phyloP scores from a whole-genome alignment of 495 filamentous ascomycete species.

The Lasiosphaeriaceae sp. region DNA sequence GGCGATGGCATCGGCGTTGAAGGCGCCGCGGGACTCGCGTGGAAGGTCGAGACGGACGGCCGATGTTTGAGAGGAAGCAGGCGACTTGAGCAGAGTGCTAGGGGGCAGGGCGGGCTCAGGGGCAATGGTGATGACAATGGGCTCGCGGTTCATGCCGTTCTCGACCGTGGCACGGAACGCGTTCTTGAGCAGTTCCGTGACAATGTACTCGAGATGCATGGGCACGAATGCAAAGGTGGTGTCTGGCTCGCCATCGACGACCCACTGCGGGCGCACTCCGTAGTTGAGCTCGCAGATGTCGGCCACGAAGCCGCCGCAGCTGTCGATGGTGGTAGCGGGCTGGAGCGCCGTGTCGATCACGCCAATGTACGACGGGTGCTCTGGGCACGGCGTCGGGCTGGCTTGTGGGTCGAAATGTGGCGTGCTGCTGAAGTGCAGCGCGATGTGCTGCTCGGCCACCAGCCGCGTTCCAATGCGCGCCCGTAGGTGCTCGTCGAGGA shows the following conservation, averaged over 20 bases:
- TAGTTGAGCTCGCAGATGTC: constrained; percentile 97
- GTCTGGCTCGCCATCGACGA: constrained; percentile 77
- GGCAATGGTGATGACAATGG: constrained; percentile 88
- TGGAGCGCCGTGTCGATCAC: constrained; percentile 91
- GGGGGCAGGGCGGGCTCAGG: constrained; percentile 53
- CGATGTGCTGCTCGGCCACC: constrained; percentile 95
- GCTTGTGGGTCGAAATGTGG: constrained; percentile 55
- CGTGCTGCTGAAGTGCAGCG: constrained; percentile 78
- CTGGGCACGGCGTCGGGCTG: constrained; percentile 42
- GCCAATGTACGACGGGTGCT: constrained; percentile 76
- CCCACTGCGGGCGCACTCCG: constrained; percentile 76
- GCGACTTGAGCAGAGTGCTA: too few relatives aligned
- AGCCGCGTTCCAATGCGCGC: constrained; percentile 90
- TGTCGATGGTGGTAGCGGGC: constrained; percentile 72
- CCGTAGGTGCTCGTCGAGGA: constrained; percentile 90
- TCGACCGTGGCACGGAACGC: constrained; percentile 92
- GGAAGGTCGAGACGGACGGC: constrained; percentile 73
- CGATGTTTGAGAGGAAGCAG: constrained; percentile 29
- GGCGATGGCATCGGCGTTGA: constrained; percentile 43
- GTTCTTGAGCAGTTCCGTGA: constrained; percentile 95
- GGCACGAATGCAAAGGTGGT: constrained; percentile 87
- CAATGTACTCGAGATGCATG: constrained; percentile 93
- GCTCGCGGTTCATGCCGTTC: constrained; percentile 68
- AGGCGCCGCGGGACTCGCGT: constrained; percentile 50
- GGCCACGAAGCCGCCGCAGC: constrained; percentile 82